Conservation (phyloP, 306 rosid species). For the Psophocarpus tetragonolobus region DNA sequence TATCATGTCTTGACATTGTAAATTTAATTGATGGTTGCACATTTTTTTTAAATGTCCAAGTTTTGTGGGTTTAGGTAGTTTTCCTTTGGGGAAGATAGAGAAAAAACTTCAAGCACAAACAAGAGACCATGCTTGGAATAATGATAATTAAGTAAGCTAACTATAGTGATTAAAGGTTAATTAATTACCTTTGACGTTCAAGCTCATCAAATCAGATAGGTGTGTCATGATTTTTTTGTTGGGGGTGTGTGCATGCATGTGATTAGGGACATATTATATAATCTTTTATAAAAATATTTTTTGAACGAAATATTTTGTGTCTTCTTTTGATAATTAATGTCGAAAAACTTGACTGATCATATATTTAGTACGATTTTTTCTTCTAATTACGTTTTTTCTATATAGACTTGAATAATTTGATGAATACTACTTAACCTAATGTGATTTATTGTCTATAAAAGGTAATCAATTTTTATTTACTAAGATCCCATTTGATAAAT, state of each 20-base stretch:
- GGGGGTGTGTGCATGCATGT: neutral
- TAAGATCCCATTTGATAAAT: constrained; percentile 23
- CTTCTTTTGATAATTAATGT: too few species aligned
- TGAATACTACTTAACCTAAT: too few species aligned
- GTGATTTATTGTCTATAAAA: neutral
- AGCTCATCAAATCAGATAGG: constrained; percentile 28
- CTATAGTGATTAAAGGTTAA: neutral
- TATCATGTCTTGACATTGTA: too few species aligned
- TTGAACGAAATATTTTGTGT: too few species aligned
- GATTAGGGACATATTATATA: constrained; percentile 6
- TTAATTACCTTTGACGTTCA: constrained; percentile 1
- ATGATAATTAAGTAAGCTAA: neutral
- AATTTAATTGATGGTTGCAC: too few species aligned
- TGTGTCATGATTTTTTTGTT: neutral
- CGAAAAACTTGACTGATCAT: too few species aligned
- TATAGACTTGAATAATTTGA: too few species aligned
- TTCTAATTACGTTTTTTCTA: too few species aligned
- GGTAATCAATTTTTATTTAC: neutral
- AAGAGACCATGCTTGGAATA: constrained; percentile 31
- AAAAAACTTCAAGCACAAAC: constrained; percentile 44
- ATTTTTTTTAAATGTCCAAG: too few species aligned
- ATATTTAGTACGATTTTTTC: too few species aligned
- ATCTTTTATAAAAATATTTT: too few species aligned
- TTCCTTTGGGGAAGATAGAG: constrained; percentile 40
- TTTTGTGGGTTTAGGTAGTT: constrained; percentile 44